Percentiles rank a stretch among this genome's conserved stretches.
Conservation (phyloP, 2,329 filamentous ascomycete species). For the Scedosporium apiospermum region DNA sequence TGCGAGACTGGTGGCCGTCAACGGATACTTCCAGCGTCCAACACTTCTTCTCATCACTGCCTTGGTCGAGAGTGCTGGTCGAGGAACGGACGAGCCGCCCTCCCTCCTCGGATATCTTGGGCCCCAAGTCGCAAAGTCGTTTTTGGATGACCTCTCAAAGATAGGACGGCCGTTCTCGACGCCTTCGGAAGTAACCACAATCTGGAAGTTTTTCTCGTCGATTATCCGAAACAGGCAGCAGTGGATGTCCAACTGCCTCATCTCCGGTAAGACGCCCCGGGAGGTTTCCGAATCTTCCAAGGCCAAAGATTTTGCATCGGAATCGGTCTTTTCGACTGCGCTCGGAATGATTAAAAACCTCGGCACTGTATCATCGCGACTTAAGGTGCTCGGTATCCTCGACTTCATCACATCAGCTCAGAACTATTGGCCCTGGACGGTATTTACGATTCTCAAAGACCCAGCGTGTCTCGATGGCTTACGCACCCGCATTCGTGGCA, state of each 20-base stretch:
- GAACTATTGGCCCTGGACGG: constrained; percentile 93
- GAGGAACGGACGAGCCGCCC: constrained; percentile 65
- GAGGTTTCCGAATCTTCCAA: constrained; percentile 45
- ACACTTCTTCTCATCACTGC: constrained; percentile 63
- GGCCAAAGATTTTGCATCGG: constrained; percentile 31
- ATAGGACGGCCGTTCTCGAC: constrained; percentile 69
- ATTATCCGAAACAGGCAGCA: constrained; percentile 86
- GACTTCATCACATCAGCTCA: constrained; percentile 83
- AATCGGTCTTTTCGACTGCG: constrained; percentile 66
- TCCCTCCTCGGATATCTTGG: constrained; percentile 89
- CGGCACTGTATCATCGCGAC: constrained; percentile 50
- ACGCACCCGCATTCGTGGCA: constrained; percentile 55
- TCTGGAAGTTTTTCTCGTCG: constrained; percentile 80
- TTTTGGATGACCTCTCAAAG: constrained; percentile 67
- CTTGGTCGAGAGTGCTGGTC: constrained; percentile 61
- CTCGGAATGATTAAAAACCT: constrained; percentile 61
- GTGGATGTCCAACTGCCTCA: constrained; percentile 88
- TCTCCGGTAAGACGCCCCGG: constrained; percentile 78
- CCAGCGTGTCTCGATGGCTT: constrained; percentile 63
- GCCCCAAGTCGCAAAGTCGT: constrained; percentile 70
- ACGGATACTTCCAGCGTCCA: constrained; percentile 55
- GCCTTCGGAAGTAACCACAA: constrained; percentile 51
- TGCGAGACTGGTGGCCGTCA: constrained; percentile 64
- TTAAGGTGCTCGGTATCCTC: constrained; percentile 64
- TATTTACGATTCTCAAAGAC: constrained; percentile 68